Evolutionary conservation across 2,329 filamentous ascomycete species (phyloP).

Genomic region (Phyllosticta citribraziliensis): DNA sequence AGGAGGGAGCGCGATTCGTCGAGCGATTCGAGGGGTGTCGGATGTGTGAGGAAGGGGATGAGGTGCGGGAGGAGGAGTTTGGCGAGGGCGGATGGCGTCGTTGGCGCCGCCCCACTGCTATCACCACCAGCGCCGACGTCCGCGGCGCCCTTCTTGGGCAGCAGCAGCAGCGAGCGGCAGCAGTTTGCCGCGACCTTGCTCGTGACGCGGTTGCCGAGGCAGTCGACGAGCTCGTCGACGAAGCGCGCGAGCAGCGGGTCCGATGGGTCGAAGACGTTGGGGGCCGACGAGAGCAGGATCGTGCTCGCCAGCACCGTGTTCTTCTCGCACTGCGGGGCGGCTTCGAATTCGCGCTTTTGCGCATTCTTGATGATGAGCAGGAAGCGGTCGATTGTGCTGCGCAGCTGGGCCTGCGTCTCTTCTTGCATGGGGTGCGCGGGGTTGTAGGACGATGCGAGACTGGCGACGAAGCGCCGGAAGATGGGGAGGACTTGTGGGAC

Average conservation of each 20-base stretch:
- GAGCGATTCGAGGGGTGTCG: slow-evolving; percentile 57
- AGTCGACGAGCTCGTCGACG: slow-evolving; percentile 74
- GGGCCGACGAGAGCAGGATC: slow-evolving; percentile 74
- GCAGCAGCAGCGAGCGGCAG: slow-evolving; percentile 70
- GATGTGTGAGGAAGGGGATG: slow-evolving; percentile 61
- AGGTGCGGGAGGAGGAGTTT: slow-evolving; percentile 66
- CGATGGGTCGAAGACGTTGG: slow-evolving; percentile 60
- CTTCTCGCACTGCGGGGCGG: slow-evolving; percentile 80
- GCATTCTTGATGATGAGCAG: slow-evolving; percentile 67
- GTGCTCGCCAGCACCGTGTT: slow-evolving; percentile 84
- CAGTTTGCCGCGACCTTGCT: slow-evolving; percentile 87
- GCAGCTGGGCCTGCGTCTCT: slow-evolving; percentile 59
- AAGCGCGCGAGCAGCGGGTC: slow-evolving; percentile 69
- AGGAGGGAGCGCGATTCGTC: slow-evolving; percentile 64
- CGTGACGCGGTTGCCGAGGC: slow-evolving; percentile 69
- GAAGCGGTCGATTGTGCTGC: slow-evolving; percentile 74
- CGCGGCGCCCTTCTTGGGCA: slow-evolving; percentile 36
- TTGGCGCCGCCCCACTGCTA: slow-evolving; percentile 7
- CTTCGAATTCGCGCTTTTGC: slow-evolving; percentile 65
- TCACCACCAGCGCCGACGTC: too few species aligned
- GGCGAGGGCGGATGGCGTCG: slow-evolving; percentile 49
- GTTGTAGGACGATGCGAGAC: slow-evolving; percentile 45
- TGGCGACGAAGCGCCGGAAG: slow-evolving; percentile 79
- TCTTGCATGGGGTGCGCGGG: slow-evolving; percentile 26
- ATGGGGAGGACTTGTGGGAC: slow-evolving; percentile 85